phyloP scores from a whole-genome alignment of 345 rosid genomes.

The Pugionium dolabratum region DNA sequence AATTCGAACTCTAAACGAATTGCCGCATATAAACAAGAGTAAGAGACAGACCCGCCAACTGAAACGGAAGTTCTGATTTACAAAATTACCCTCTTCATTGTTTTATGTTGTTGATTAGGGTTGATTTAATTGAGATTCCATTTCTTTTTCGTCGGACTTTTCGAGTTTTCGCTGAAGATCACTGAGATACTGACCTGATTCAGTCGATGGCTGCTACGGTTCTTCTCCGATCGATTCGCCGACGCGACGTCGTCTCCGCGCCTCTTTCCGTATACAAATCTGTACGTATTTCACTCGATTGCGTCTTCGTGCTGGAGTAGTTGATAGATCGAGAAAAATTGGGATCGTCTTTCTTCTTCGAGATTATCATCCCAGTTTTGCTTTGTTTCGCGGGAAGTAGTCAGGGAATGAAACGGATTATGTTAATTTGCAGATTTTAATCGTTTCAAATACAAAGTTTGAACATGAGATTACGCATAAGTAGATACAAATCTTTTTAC shows the following conservation, averaged over 20 bases:
- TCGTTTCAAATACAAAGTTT: neutral
- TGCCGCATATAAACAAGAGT: neutral
- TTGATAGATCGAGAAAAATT: constrained; percentile 16
- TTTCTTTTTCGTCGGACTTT: neutral
- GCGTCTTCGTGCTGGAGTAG: neutral
- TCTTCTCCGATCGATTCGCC: constrained; percentile 67
- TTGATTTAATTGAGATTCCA: constrained; percentile 24
- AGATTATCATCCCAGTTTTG: neutral
- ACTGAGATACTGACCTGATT: constrained; percentile 19
- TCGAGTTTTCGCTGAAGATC: constrained; percentile 1
- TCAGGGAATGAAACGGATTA: neutral
- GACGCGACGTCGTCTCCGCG: constrained; percentile 62
- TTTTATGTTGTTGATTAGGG: constrained; percentile 12
- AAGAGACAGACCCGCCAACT: neutral
- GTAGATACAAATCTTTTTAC: neutral
- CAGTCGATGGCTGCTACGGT: constrained; percentile 62
- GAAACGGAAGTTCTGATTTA: neutral
- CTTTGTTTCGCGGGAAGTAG: neutral
- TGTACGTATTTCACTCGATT: constrained; percentile 44
- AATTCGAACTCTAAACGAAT: neutral
- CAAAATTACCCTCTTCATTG: constrained; percentile 19
- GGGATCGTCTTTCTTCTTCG: neutral
- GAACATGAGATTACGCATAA: neutral
- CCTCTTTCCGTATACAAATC: constrained; percentile 62
- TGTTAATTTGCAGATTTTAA: neutral